Conservation (phyloP, 768 basidiomycete genomes). For the Floccularia luteovirens region DNA sequence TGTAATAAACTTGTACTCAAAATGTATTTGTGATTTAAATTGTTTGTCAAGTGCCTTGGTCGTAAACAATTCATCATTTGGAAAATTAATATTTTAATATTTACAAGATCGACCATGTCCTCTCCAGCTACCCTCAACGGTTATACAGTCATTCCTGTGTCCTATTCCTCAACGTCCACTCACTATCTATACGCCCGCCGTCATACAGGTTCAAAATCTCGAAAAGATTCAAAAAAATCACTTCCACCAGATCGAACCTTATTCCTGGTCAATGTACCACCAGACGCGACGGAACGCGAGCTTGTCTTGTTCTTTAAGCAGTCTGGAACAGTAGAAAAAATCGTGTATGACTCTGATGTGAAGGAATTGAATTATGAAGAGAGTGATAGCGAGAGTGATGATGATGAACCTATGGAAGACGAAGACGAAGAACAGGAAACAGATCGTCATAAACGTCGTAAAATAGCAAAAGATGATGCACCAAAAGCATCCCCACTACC, state of each 20-base stretch:
- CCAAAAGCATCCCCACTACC: slow-evolving; percentile 63
- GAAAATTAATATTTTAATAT: too few relatives aligned
- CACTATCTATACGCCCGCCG: slow-evolving; percentile 77
- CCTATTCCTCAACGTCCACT: slow-evolving; percentile 35
- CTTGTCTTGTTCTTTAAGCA: slow-evolving; percentile 69
- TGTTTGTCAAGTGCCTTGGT: too few relatives aligned
- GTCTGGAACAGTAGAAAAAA: slow-evolving; percentile 71
- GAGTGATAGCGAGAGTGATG: slow-evolving; percentile 33
- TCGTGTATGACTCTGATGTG: slow-evolving; percentile 52
- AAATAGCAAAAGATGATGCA: slow-evolving; percentile 24
- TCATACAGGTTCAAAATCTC: slow-evolving; percentile 50
- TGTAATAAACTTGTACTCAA: too few relatives aligned
- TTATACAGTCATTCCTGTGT: slow-evolving; percentile 39
- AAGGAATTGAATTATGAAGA: slow-evolving; percentile 32
- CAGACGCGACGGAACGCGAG: slow-evolving; percentile 81
- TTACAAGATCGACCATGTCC: slow-evolving; percentile 15
- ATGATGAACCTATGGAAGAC: slow-evolving; percentile 27
- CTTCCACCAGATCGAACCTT: slow-evolving; percentile 62
- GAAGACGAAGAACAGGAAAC: slow-evolving; percentile 11
- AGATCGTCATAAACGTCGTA: slow-evolving; percentile 32
- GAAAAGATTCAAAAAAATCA: slow-evolving; percentile 18
- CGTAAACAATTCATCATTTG: too few relatives aligned
- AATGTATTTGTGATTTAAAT: too few relatives aligned
- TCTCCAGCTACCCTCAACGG: slow-evolving; percentile 28
- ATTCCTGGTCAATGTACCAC: slow-evolving; percentile 85